A percentile compares a stretch with the other conserved stretches of the same genome.
Conservation (phyloP, 75 land plant genomes). For the Chamaecyparis obtusa region DNA sequence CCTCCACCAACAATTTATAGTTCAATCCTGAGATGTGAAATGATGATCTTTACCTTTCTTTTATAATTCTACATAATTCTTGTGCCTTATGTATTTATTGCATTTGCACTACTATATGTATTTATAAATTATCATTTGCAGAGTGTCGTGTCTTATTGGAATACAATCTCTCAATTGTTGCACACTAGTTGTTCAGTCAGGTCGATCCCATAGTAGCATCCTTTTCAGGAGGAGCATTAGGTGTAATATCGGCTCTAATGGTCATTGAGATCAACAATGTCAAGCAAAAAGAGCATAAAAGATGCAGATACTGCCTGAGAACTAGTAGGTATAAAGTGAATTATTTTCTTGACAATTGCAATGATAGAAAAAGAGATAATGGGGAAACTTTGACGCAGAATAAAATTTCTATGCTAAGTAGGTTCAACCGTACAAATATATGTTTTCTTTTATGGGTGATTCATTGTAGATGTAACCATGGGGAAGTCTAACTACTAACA, state of each 20-base stretch:
- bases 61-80: no score
- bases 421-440: no score
- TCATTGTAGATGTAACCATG: background rate
- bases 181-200: slow-evolving; percentile 59
- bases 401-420: background rate
- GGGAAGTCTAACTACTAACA: background rate
- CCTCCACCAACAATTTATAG: background rate
- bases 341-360: background rate
- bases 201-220: slow-evolving; percentile 99
- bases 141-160: no score
- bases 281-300: slow-evolving; percentile 92
- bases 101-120: no score
- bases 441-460: background rate
- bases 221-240: slow-evolving; percentile 97
- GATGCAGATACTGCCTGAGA: slow-evolving; percentile 95
- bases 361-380: background rate
- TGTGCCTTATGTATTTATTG: no score
- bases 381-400: background rate
- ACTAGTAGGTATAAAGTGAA: slow-evolving; percentile 48
- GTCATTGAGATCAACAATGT: no score
- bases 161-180: no score
- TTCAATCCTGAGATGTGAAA: background rate
- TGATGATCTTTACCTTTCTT: background rate
- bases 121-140: no score
- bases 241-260: slow-evolving; percentile 97